Evolutionary conservation across 257 asterid genomes (phyloP), one percentile per base, ranked within the genome.

Genomic region (Nemophila menziesii): DNA sequence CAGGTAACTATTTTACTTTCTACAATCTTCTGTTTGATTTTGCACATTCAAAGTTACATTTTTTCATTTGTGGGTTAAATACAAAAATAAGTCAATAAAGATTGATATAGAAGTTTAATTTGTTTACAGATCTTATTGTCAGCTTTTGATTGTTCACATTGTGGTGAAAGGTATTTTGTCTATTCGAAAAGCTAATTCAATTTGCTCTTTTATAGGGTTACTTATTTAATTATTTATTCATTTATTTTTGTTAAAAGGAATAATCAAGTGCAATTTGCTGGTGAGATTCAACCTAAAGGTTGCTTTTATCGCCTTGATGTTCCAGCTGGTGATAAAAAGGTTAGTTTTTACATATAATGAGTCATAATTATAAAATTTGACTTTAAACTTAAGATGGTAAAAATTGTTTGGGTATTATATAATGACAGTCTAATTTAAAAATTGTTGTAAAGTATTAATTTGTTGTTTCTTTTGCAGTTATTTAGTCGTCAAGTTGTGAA

Each of bases 81-180:
- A 13, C 8, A 29, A 29, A 40, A 8, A n/a, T 39, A 17, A n/a
- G n/a, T 37, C 4, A 15, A 14, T 10, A 11, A 7, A 16, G 16
- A 16, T 20, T 55, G 0, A 3, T 18, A 13, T 2, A 29, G 21
- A 20, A 49, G 4, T 33, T 15, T 20, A 55, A 16, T 65, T 16
- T 21, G 37, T 56, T 43, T 59, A 36, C 86, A 90, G 99, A 69
- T 90, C 58, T 54, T 85, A 61, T 73, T 90, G 57, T 80, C 99
- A 42, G 96, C 99, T 37, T 85, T 90, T 64, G 99, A 85, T 43
- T 90, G 99, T 63, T 73, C 92, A 7, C 99, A 90, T 70, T 90
- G 99, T 55, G 70, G 78, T 58, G 99, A 90, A 66, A 90, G 96
- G 99, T 90, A 77, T 40, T 33, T 52, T 13, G 6, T 56, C 48